These are phyloP conservation scores for Yarrowia osloensis DNA, from an alignment of 805 yeast species.

Conservation along the genomic window DNA sequence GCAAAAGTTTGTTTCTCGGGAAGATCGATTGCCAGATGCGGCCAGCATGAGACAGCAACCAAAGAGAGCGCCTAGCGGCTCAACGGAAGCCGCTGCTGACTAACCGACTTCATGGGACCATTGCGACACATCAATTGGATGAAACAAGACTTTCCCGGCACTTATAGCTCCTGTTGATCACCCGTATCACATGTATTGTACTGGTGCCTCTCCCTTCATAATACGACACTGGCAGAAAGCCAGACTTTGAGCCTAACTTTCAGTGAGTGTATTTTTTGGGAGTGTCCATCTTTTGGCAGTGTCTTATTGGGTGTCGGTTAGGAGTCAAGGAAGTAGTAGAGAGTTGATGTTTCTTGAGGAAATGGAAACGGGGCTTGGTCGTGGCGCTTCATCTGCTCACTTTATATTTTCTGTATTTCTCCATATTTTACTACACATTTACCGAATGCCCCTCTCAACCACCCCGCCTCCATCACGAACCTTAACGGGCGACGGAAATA, in stretches of 20 bases:
- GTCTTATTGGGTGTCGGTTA: not conserved
- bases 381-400: no score
- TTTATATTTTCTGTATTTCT: no score
- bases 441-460: no score
- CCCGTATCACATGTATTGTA: not conserved
- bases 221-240: slow-evolving; percentile 4
- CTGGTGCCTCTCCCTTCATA: not conserved
- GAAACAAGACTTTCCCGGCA: no score
- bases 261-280: not conserved
- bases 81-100: not conserved
- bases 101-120: not conserved
- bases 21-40: slow-evolving; percentile 13
- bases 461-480: no score
- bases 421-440: no score
- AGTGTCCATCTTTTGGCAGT: no score
- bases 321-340: no score
- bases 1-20: not conserved
- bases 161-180: not conserved
- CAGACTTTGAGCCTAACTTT: not conserved
- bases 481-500: no score
- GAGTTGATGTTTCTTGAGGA: no score
- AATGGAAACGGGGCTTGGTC: no score
- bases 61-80: not conserved
- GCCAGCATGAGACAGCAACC: not conserved
- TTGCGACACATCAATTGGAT: not conserved